Evolutionary conservation across 2,329 filamentous ascomycete species (phyloP).

Genomic region (Ampelomyces quisqualis): DNA sequence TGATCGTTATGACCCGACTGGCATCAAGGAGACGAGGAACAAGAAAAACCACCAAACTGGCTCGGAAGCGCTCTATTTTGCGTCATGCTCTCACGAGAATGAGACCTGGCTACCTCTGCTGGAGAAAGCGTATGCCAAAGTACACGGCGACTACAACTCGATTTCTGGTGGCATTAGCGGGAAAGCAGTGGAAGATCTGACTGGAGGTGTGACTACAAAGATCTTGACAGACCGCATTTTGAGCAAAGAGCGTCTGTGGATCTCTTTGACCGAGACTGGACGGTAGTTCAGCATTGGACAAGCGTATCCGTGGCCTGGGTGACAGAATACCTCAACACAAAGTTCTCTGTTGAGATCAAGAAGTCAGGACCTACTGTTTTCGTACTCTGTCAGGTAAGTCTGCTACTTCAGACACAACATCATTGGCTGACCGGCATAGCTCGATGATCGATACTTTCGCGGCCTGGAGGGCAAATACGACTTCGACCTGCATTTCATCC

Average conservation of each 20-base stretch:
- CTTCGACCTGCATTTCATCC: slow-evolving; percentile 59
- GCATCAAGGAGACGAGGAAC: slow-evolving; percentile 60
- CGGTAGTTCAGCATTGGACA: slow-evolving; percentile 61
- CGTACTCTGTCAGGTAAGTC: slow-evolving; percentile 57
- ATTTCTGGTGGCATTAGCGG: slow-evolving; percentile 69
- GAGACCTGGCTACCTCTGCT: slow-evolving; percentile 80
- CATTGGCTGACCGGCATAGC: slow-evolving; percentile 46
- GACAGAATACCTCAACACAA: slow-evolving; percentile 61
- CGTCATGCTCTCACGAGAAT: slow-evolving; percentile 70
- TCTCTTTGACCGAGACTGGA: slow-evolving; percentile 61
- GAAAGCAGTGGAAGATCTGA: slow-evolving; percentile 58
- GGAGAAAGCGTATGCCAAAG: slow-evolving; percentile 83
- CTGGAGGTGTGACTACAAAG: slow-evolving; percentile 69
- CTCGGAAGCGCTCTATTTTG: slow-evolving; percentile 75
- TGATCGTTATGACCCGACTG: slow-evolving; percentile 64
- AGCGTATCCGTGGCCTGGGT: slow-evolving; percentile 60
- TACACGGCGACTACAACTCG: slow-evolving; percentile 74
- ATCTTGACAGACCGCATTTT: slow-evolving; percentile 68
- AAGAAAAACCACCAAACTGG: slow-evolving; percentile 70
- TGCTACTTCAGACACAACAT: slow-evolving; percentile 44
- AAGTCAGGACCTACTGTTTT: slow-evolving; percentile 57
- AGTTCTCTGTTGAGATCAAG: slow-evolving; percentile 57
- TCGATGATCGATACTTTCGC: slow-evolving; percentile 60
- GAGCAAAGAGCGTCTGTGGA: slow-evolving; percentile 79
- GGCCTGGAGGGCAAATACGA: slow-evolving; percentile 58